Percentiles rank a stretch among this genome's conserved stretches.
Conservation (phyloP, 2,329 filamentous ascomycete species). For the Phaeosphaeriaceae sp. region DNA sequence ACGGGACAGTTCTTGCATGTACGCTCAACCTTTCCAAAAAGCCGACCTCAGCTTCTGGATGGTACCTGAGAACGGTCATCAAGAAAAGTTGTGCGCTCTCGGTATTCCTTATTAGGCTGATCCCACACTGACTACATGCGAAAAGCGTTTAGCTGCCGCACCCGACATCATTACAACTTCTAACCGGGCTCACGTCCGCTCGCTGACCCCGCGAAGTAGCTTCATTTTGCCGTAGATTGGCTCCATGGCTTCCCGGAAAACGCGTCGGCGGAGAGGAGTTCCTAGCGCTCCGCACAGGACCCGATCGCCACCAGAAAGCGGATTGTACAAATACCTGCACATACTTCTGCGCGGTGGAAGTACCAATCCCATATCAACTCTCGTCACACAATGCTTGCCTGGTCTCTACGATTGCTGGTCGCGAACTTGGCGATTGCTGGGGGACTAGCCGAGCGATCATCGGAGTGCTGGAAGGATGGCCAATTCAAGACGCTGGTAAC, state of each 20-base stretch:
- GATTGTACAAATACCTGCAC: slow-evolving; percentile 23
- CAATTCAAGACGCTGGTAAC: slow-evolving; percentile 69
- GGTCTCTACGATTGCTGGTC: slow-evolving; percentile 26
- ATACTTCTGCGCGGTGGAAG: neutral
- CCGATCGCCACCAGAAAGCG: slow-evolving; percentile 7
- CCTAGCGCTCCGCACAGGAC: slow-evolving; percentile 7
- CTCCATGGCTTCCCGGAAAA: slow-evolving; percentile 5
- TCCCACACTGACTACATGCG: slow-evolving; percentile 15
- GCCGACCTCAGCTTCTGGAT: neutral
- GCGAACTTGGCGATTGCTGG: slow-evolving; percentile 26
- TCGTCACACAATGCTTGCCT: slow-evolving; percentile 26
- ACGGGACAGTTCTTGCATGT: neutral
- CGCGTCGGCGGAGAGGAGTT: slow-evolving; percentile 20
- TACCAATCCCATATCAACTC: slow-evolving; percentile 9
- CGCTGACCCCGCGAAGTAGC: slow-evolving; percentile 20
- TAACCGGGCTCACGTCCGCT: slow-evolving; percentile 20
- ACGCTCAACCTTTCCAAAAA: neutral
- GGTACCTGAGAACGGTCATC: neutral
- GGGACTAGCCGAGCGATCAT: slow-evolving; percentile 16
- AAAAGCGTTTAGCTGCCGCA: slow-evolving; percentile 26
- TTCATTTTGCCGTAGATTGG: slow-evolving; percentile 17
- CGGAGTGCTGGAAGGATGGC: slow-evolving; percentile 47
- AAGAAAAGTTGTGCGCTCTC: neutral
- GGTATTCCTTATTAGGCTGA: slow-evolving; percentile 36
- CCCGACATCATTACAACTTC: slow-evolving; percentile 17